A percentile compares a stretch with the other conserved stretches of the same genome.
Evolutionary conservation across 148 eudicot genomes (phyloP).

Genomic region (Cornus kousa): DNA sequence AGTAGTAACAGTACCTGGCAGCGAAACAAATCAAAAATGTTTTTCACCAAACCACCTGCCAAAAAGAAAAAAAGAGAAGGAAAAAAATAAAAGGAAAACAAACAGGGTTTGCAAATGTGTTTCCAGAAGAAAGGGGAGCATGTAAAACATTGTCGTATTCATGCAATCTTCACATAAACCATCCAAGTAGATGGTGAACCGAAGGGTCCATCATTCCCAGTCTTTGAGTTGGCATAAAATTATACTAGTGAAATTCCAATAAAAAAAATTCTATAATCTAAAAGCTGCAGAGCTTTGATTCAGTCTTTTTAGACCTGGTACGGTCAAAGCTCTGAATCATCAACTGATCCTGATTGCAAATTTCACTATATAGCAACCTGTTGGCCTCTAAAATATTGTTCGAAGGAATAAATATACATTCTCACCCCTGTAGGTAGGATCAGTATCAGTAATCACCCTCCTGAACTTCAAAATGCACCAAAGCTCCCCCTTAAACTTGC

Average conservation of each 20-base stretch:
- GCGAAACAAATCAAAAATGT: slow-evolving; percentile 1
- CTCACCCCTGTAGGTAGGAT: too few species aligned
- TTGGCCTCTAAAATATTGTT: not conserved
- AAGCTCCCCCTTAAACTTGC: too few species aligned
- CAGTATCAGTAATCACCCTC: too few species aligned
- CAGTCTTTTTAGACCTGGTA: not conserved
- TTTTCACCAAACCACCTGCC: not conserved
- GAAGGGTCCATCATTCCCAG: not conserved
- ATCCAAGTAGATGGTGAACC: not conserved
- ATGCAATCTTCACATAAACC: not conserved
- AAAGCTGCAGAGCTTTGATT: not conserved
- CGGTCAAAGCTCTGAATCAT: not conserved
- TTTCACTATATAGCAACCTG: not conserved
- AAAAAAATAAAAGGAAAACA: not conserved
- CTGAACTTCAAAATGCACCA: too few species aligned
- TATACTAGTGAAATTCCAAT: not conserved
- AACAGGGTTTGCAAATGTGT: not conserved
- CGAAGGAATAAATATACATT: not conserved
- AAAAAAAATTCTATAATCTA: not conserved
- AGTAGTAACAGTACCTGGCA: slow-evolving; percentile 95
- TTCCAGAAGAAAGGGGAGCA: not conserved
- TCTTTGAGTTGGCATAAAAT: not conserved
- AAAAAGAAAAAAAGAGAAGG: not conserved
- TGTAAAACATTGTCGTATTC: not conserved
- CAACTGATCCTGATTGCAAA: not conserved